Evolutionary conservation across 208 protist species (phyloP), one percentile per base, ranked within the genome.

Genomic region (Vickermania ingenoplastis): DNA sequence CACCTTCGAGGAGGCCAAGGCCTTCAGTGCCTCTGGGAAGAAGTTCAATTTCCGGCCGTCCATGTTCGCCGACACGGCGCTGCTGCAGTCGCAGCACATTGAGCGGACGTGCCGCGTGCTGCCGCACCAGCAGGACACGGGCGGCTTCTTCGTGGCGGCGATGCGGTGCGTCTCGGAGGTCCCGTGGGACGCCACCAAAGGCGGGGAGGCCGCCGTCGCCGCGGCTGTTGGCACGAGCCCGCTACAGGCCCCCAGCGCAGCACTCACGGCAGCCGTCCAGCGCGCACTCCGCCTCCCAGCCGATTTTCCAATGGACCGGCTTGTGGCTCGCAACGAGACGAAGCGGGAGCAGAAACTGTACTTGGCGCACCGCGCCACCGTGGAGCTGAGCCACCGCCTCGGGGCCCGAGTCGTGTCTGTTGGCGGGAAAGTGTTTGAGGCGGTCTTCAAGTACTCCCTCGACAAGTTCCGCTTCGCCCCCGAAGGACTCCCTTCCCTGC

Each of bases 81-180:
- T 61, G 11, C 72, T 94, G 1, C 13, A 59, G 55, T 52, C 59
- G 41, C 83, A 92, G 66, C 71, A 91, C 56, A 88, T 97, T 5
- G 70, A 92, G 41, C 75, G 73, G 26, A 76, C 84, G 31, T 75
- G 96, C 31, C 87, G 97, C 23, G 67, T 99, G 3, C 69, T 97
- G 53, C 96, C 97, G 14, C 96, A 98, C 61, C 41, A 80, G n/a
- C 92, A 98, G 68, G 86, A 99, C 75, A 98, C 94, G 17, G 97
- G 97, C 28, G 97, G 96, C 49, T 99, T 99, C 78, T 99, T 98
- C 71, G 74, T 99, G 17, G 93, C 96, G 0, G 85, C 92, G 25
- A 63, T 99, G 68, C 67, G 77, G 30, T 91, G 84, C 59, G 64
- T 93, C 3, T 52, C 60, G 49, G 81, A 86, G 63, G 63, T 84